phyloP scores from a whole-genome alignment of 805 yeast genomes.

The Naumovozyma baii region DNA sequence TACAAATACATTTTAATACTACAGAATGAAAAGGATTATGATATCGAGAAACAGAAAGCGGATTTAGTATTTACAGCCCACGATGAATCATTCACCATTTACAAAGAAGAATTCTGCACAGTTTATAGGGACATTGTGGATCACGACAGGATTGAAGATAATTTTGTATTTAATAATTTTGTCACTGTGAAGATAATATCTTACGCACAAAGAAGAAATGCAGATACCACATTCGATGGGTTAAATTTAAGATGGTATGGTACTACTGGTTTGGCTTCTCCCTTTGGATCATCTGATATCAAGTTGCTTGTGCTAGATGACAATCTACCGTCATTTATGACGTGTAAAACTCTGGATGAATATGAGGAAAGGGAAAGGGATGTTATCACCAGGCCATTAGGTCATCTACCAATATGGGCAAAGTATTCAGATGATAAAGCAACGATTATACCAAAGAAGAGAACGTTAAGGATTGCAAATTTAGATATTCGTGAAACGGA shows the following conservation, averaged over 20 bases:
- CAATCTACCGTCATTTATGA: conserved; percentile 26
- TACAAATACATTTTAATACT: conserved; percentile 16
- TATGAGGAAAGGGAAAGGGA: conserved; percentile 7
- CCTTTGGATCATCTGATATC: conserved; percentile 29
- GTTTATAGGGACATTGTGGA: conserved; percentile 18
- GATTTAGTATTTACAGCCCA: not conserved
- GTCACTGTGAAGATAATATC: conserved; percentile 21
- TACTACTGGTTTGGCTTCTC: conserved; percentile 30
- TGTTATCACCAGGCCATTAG: conserved; percentile 13
- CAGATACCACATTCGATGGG: conserved; percentile 26
- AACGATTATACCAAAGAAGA: conserved; percentile 20
- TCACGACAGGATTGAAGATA: conserved; percentile 24
- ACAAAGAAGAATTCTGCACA: conserved; percentile 29
- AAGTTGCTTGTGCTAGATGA: conserved; percentile 30
- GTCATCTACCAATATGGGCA: conserved; percentile 25
- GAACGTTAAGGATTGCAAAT: conserved; percentile 19
- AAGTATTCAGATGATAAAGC: conserved; percentile 21
- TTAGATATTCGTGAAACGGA: conserved; percentile 17
- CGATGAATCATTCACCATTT: conserved; percentile 7
- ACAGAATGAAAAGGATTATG: not conserved
- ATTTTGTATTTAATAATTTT: conserved; percentile 22
- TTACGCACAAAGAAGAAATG: conserved; percentile 24
- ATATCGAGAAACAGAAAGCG: not conserved
- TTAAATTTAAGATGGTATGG: conserved; percentile 35
- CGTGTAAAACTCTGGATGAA: conserved; percentile 11